These are phyloP conservation scores for Penstemon eatonii DNA, from an alignment of 257 asterid genomes.

Conservation along the genomic window DNA sequence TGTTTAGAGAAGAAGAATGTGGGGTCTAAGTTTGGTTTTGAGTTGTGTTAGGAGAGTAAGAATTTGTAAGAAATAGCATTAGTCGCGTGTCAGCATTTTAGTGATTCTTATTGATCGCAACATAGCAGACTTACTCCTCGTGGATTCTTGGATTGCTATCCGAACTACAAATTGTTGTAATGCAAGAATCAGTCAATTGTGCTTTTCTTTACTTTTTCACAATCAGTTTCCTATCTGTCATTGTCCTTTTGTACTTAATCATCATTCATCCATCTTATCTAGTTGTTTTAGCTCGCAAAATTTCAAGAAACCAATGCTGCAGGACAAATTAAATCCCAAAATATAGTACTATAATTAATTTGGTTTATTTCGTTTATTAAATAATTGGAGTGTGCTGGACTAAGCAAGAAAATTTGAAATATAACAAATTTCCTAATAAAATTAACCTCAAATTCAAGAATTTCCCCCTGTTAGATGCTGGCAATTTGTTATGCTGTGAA, in stretches of 20 bases:
- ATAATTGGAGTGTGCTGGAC: neutral
- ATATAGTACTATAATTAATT: neutral
- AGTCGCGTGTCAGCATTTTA: too few relatives aligned
- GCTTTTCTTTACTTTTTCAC: slow-evolving; percentile 2
- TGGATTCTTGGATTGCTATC: slow-evolving; percentile 8
- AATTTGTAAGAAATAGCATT: too few relatives aligned
- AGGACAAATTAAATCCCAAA: too few relatives aligned
- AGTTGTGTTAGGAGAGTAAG: too few relatives aligned
- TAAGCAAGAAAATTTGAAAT: neutral
- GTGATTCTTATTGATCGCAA: too few relatives aligned
- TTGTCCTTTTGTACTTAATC: neutral
- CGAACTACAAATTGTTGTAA: neutral
- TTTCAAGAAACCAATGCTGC: neutral
- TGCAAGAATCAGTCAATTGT: neutral
- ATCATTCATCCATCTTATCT: neutral
- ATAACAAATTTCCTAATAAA: neutral
- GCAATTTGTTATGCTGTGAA: too few relatives aligned
- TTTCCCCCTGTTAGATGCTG: too few relatives aligned
- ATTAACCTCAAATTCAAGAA: too few relatives aligned
- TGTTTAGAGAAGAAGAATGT: too few relatives aligned
- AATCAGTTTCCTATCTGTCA: neutral
- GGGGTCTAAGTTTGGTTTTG: too few relatives aligned
- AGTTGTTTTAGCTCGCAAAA: too few relatives aligned
- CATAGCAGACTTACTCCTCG: neutral
- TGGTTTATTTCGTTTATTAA: neutral